phyloP scores from a whole-genome alignment of 2,329 filamentous ascomycete genomes.

The Podosphaera xanthii region DNA sequence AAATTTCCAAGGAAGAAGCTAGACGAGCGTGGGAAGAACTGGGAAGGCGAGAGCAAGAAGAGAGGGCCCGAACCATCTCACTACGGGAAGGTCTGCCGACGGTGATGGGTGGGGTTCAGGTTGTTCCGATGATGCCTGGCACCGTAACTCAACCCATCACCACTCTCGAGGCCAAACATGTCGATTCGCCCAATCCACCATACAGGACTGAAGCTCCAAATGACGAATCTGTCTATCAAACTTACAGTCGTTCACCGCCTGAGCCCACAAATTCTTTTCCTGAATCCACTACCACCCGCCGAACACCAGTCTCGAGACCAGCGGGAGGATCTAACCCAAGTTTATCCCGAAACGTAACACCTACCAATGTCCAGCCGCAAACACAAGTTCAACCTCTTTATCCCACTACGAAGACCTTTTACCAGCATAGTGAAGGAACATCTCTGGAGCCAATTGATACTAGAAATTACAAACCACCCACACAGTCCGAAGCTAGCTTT shows the following conservation, averaged over 20 bases:
- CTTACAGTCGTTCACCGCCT: constrained; percentile 11
- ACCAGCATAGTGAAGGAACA: constrained; percentile 21
- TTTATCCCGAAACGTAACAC: constrained; percentile 22
- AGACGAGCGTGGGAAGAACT: constrained; percentile 93
- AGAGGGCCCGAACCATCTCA: constrained; percentile 67
- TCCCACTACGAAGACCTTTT: constrained; percentile 19
- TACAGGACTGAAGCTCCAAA: constrained; percentile 9
- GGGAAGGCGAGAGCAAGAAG: constrained; percentile 76
- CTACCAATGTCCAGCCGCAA: constrained; percentile 6
- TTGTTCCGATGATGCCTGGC: constrained; percentile 73
- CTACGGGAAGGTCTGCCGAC: constrained; percentile 73
- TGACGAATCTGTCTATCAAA: constrained; percentile 11
- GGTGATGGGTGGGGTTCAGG: constrained; percentile 77
- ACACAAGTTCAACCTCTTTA: constrained; percentile 13
- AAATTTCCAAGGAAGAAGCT: constrained; percentile 90
- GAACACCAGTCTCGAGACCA: constrained; percentile 12
- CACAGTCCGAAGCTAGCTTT: constrained; percentile 30
- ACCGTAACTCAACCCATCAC: constrained; percentile 31
- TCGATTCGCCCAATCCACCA: constrained; percentile 16
- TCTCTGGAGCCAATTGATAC: constrained; percentile 6
- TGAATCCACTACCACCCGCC: constrained; percentile 18
- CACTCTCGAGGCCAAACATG: constrained; percentile 18
- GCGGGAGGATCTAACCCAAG: constrained; percentile 13
- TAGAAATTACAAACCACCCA: neutral
- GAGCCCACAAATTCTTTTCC: constrained; percentile 43